phyloP scores from a whole-genome alignment of 257 asterid genomes.

The Lithospermum erythrorhizon region DNA sequence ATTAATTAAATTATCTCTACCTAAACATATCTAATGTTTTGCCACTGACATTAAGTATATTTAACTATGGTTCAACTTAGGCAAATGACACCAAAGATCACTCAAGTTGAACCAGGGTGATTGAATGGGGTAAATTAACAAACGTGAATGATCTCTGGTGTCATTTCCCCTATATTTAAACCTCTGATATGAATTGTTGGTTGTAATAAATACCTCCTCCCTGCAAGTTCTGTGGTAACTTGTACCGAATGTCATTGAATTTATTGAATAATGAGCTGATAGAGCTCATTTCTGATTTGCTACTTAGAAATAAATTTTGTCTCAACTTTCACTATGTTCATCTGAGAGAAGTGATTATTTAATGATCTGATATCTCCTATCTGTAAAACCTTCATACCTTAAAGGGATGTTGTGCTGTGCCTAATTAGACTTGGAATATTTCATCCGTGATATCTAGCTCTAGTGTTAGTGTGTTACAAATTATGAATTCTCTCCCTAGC shows the following conservation, averaged over 20 bases:
- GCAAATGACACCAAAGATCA: too few relatives aligned
- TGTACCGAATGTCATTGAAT: background rate
- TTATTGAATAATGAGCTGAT: background rate
- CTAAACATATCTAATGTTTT: constrained; percentile 3
- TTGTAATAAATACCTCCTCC: background rate
- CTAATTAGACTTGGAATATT: background rate
- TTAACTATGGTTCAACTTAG: too few relatives aligned
- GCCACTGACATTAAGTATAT: background rate
- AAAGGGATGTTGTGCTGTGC: constrained; percentile 73
- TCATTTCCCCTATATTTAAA: too few relatives aligned
- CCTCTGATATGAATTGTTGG: background rate
- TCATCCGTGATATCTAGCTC: background rate
- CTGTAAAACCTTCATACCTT: background rate
- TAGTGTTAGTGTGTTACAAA: background rate
- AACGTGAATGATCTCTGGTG: too few relatives aligned
- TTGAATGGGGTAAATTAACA: too few relatives aligned
- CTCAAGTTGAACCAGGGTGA: too few relatives aligned
- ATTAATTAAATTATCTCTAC: background rate
- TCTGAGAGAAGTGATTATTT: too few relatives aligned
- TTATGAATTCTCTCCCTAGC: too few relatives aligned
- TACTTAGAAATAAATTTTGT: too few relatives aligned
- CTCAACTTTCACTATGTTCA: too few relatives aligned
- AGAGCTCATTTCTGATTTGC: too few relatives aligned
- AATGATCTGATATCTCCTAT: too few relatives aligned
- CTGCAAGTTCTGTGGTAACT: background rate